Conservation (phyloP, 768 basidiomycete species). For the Mycena galopus region DNA sequence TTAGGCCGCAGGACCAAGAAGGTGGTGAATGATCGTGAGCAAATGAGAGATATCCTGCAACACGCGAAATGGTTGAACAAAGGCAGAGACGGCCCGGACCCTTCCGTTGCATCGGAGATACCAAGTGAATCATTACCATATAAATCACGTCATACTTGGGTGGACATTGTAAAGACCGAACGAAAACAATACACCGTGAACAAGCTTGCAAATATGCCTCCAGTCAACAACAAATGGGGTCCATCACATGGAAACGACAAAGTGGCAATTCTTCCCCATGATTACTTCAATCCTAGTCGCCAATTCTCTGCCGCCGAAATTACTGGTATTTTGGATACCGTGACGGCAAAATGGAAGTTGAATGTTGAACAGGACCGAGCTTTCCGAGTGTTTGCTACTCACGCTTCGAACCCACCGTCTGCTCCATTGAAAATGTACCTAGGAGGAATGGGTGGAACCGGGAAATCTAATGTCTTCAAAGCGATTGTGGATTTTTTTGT, state of each 20-base stretch:
- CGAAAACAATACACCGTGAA: not conserved
- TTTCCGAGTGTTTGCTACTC: slow-evolving; percentile 42
- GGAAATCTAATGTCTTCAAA: slow-evolving; percentile 41
- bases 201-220: not conserved
- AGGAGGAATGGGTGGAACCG: slow-evolving; percentile 46
- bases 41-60: too few species aligned
- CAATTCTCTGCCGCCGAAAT: too few species aligned
- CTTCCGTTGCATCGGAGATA: too few species aligned
- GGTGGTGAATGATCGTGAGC: too few species aligned
- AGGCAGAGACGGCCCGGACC: too few species aligned
- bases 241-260: not conserved
- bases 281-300: not conserved
- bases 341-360: too few species aligned
- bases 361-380: slow-evolving; percentile 30
- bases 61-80: not conserved
- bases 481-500: slow-evolving; percentile 34
- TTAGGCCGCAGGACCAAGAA: too few species aligned
- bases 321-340: too few species aligned
- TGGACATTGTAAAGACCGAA: not conserved
- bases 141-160: not conserved
- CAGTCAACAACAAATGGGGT: not conserved
- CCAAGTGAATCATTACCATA: too few species aligned
- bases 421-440: slow-evolving; percentile 44
- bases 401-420: slow-evolving; percentile 16
- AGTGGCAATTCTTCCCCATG: not conserved